These are phyloP conservation scores for Kwoniella heveanensis DNA, from an alignment of 768 basidiomycete genomes.

Conservation along the genomic window DNA sequence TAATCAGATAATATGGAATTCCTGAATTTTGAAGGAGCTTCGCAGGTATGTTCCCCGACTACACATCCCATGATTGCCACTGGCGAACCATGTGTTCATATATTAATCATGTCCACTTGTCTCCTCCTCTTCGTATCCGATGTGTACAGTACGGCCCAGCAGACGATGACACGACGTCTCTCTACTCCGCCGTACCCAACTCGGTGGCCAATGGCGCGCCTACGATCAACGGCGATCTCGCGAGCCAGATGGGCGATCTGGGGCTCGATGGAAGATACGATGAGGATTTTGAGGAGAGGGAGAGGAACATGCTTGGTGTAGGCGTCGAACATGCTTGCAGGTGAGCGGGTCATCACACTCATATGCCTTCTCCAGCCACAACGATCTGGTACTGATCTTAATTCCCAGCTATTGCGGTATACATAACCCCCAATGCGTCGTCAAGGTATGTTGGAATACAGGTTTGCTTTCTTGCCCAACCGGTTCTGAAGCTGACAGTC, in stretches of 20 bases:
- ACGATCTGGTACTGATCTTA: no score
- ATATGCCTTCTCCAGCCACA: no score
- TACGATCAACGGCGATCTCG: conserved; percentile 28
- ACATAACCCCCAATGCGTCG: conserved; percentile 94
- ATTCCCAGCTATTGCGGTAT: conserved; percentile 88
- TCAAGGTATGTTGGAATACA: conserved; percentile 61
- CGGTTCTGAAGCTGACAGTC: no score
- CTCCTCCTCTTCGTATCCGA: no score
- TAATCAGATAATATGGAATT: conserved; percentile 53
- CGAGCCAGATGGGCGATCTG: conserved; percentile 25
- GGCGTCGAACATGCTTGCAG: conserved; percentile 64
- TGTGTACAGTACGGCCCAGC: conserved; percentile 48
- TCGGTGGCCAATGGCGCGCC: conserved; percentile 19
- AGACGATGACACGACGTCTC: conserved; percentile 46
- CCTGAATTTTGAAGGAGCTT: conserved; percentile 57
- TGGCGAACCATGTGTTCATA: no score
- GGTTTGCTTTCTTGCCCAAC: not conserved
- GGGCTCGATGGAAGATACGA: conserved; percentile 27
- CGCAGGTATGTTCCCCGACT: conserved; percentile 46
- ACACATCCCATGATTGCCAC: no score
- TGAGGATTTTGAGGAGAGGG: conserved; percentile 33
- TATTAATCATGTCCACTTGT: no score
- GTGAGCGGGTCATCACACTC: conserved; percentile 3
- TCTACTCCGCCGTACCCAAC: conserved; percentile 44
- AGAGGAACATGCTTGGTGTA: conserved; percentile 33